Base-by-base conservation (phyloP, 768 basidiomycete species). In the Phallus indusiatus region DNA sequence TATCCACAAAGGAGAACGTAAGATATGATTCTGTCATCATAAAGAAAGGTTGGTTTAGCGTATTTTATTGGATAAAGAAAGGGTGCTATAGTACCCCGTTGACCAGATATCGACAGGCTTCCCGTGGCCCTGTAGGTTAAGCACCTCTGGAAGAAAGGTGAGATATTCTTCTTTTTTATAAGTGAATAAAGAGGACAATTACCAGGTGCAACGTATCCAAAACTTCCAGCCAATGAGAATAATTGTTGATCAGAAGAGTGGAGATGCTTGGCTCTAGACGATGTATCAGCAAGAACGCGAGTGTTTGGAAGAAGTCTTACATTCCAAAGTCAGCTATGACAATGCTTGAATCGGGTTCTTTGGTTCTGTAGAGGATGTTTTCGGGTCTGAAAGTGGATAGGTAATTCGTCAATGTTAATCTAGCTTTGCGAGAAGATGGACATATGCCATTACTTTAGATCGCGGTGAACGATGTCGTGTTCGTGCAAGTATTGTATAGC, bases 281-380 rank as follows among this genome's bases (percentile, higher is more conserved):
- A 14, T 24, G 16, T 11, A 18, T 60, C 47, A 47, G 46, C 21
- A 42, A 28, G 28, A 28, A 2, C 28, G 22, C 2, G 18, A 10
- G 34, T 54, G n/a, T n/a, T n/a, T n/a, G n/a, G 12, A 21, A 55
- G 18, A 47, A 17, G 28, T 72, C 85, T 17, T 64, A 92, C 90
- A 99, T 97, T 64, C 96, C 96, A 67, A 99, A 99, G 71, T 98
- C 96, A 6, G 84, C 94, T 47, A 98, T 93, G 59, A 99, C 94
- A 53, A 98, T 80, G 63, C 88, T 88, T n/a, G 89, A 90, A 17
- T 86, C 77, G 10, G 77, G 68, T 1, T 82, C 86, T 63, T 77
- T 83, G 5, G 88, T 90, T 46, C 90, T 83, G 69, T 92, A 97
- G 3, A 99, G 77, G 60, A 99, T 94, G 68, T 98, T 98, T 72